Evolutionary conservation across 352 stramenopile species (phyloP).

Genomic region (Globisporangium acanthophoron): DNA sequence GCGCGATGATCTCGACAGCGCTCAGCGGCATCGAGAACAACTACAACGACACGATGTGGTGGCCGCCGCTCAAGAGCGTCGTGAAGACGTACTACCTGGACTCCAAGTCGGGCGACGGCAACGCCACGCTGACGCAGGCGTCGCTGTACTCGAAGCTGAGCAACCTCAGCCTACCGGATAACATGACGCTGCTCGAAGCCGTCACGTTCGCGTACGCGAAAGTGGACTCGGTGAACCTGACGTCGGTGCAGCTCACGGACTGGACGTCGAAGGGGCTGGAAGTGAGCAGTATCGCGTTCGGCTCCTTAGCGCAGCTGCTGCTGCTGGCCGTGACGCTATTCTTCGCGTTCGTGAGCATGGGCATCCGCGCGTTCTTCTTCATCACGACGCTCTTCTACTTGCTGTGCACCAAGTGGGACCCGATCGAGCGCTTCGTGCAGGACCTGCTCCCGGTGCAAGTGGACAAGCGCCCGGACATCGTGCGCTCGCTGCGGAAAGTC

Average conservation of each 20-base stretch:
- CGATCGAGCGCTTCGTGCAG: slow-evolving; percentile 78
- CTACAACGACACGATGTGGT: slow-evolving; percentile 89
- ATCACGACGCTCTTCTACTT: slow-evolving; percentile 86
- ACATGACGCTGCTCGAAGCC: slow-evolving; percentile 78
- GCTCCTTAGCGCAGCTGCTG: slow-evolving; percentile 74
- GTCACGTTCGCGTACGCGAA: slow-evolving; percentile 77
- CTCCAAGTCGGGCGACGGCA: slow-evolving; percentile 48
- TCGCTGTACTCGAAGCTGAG: slow-evolving; percentile 50
- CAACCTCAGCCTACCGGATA: slow-evolving; percentile 44
- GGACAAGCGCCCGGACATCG: slow-evolving; percentile 63
- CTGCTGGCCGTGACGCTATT: slow-evolving; percentile 73
- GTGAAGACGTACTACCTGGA: slow-evolving; percentile 84
- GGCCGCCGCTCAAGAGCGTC: slow-evolving; percentile 73
- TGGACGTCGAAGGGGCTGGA: slow-evolving; percentile 84
- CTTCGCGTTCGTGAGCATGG: slow-evolving; percentile 83
- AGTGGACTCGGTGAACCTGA: slow-evolving; percentile 83
- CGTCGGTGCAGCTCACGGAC: slow-evolving; percentile 77
- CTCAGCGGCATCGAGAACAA: slow-evolving; percentile 78
- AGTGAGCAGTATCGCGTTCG: slow-evolving; percentile 76
- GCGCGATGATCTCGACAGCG: slow-evolving; percentile 73
- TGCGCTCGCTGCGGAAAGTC: slow-evolving; percentile 65
- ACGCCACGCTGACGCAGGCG: slow-evolving; percentile 27
- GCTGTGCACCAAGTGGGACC: slow-evolving; percentile 82
- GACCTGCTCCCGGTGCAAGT: slow-evolving; percentile 75
- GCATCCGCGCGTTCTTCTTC: slow-evolving; percentile 85